These are phyloP conservation scores for Colletotrichum spinosum DNA, from an alignment of 2,329 filamentous ascomycete species.

Conservation along the genomic window DNA sequence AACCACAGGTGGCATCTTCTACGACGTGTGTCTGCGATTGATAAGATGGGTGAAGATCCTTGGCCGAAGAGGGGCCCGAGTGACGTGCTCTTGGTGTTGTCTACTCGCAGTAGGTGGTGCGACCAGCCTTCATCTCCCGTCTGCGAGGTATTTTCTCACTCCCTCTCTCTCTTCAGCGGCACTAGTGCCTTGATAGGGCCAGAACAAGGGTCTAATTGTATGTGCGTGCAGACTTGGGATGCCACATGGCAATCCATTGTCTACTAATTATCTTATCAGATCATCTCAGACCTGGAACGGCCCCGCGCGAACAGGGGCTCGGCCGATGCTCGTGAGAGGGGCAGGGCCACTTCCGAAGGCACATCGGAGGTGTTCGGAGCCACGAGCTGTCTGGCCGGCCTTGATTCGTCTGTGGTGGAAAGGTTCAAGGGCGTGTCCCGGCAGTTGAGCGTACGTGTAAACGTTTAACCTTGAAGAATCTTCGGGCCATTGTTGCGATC, in stretches of 20 bases:
- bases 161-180: background rate
- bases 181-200: slow-evolving; percentile 12
- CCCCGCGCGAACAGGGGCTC: slow-evolving; percentile 12
- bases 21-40: background rate
- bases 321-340: slow-evolving; percentile 7
- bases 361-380: slow-evolving; percentile 12
- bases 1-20: slow-evolving; percentile 19
- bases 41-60: background rate
- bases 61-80: background rate
- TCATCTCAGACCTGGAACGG: slow-evolving; percentile 19
- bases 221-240: background rate
- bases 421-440: background rate
- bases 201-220: slow-evolving; percentile 22
- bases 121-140: too few species aligned
- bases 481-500: too few species aligned
- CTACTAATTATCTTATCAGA: slow-evolving; percentile 32
- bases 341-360: slow-evolving; percentile 16
- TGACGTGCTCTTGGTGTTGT: slow-evolving; percentile 4
- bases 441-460: slow-evolving; percentile 2
- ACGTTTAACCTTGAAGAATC: too few species aligned
- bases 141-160: too few species aligned
- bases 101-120: too few species aligned
- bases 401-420: background rate
- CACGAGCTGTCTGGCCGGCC: background rate
- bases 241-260: background rate